A percentile compares a stretch with the other conserved stretches of the same genome.
phyloP scores from a whole-genome alignment of 2,329 filamentous ascomycete species.

The Stemphylium vesicarium region DNA sequence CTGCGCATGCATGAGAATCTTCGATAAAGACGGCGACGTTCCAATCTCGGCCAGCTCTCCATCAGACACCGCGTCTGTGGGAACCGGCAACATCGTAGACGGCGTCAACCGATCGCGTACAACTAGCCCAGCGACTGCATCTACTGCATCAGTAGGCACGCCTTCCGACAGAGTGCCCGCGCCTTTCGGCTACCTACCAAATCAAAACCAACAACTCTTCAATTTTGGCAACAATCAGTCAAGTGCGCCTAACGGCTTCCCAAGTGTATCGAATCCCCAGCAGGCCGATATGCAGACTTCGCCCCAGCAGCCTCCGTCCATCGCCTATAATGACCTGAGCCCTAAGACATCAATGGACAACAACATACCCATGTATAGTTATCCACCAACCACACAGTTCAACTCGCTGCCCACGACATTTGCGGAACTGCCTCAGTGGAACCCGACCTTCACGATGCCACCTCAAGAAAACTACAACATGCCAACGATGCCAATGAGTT shows the following conservation, averaged over 20 bases:
- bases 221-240: conserved; percentile 31
- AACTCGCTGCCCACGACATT: conserved; percentile 46
- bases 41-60: conserved; percentile 57
- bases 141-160: conserved; percentile 47
- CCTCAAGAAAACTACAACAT: conserved; percentile 38
- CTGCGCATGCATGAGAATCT: conserved; percentile 85
- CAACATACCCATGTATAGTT: conserved; percentile 38
- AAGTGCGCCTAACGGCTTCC: conserved; percentile 23
- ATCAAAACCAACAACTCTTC: conserved; percentile 39
- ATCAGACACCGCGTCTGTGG: conserved; percentile 54
- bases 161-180: conserved; percentile 41
- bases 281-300: conserved; percentile 33
- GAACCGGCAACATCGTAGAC: conserved; percentile 49
- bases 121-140: conserved; percentile 53
- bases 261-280: conserved; percentile 29
- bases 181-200: conserved; percentile 49
- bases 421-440: conserved; percentile 47
- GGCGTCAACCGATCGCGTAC: conserved; percentile 53
- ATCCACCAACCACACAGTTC: conserved; percentile 39
- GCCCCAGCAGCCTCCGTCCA: conserved; percentile 30
- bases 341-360: conserved; percentile 39
- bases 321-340: conserved; percentile 38
- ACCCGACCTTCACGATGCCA: conserved; percentile 44
- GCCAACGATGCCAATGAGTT: conserved; percentile 32
- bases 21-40: conserved; percentile 66